Conservation (phyloP, 768 basidiomycete species). For the Mycena belliarum region DNA sequence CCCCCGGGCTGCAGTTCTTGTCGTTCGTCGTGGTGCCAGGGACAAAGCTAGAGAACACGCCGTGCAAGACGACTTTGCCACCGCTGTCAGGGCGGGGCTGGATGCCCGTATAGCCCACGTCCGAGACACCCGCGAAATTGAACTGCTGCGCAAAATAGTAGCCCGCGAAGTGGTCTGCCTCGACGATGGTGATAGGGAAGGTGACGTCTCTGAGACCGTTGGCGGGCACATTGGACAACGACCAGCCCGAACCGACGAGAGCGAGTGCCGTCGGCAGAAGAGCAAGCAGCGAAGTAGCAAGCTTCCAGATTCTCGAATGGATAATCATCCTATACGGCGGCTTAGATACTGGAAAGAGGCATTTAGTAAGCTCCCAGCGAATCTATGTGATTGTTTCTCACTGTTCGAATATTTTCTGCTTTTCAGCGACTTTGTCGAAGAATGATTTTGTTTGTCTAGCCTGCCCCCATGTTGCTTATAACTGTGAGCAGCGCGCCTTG, state of each 20-base stretch:
- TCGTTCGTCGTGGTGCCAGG: conserved; percentile 8
- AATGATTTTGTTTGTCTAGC: too few relatives aligned
- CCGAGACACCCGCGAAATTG: not conserved
- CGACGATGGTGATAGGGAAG: conserved; percentile 14
- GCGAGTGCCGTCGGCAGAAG: not conserved
- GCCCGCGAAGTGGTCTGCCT: conserved; percentile 15
- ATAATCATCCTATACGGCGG: too few relatives aligned
- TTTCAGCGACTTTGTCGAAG: too few relatives aligned
- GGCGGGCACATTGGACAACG: conserved; percentile 9
- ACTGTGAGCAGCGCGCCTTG: too few relatives aligned
- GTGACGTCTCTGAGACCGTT: conserved; percentile 13
- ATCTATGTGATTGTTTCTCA: too few relatives aligned
- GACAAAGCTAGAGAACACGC: conserved; percentile 10
- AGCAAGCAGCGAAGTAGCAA: too few relatives aligned
- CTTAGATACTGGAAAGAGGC: too few relatives aligned
- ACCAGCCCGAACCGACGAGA: not conserved
- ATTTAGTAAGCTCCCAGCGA: too few relatives aligned
- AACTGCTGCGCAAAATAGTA: conserved; percentile 20
- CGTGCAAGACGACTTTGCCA: not conserved
- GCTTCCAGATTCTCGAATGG: too few relatives aligned
- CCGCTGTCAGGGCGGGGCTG: conserved; percentile 2
- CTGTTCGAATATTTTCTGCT: too few relatives aligned
- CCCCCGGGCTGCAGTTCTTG: conserved; percentile 8
- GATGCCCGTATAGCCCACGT: conserved; percentile 9
- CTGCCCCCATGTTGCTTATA: too few relatives aligned